Evolutionary conservation across 345 rosid genomes (phyloP).

Genomic region (Eucalyptus sideroxylon): DNA sequence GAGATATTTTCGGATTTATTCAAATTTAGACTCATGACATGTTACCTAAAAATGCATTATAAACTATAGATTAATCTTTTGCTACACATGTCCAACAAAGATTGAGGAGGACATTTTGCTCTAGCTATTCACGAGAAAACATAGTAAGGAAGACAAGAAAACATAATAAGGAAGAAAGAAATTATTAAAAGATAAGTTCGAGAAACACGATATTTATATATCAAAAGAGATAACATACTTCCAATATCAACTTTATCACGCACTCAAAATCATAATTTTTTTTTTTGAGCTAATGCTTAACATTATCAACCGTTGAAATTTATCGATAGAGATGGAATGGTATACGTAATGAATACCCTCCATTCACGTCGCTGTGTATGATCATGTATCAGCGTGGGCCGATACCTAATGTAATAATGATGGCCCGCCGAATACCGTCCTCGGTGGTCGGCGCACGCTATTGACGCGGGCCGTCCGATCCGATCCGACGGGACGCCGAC

Average conservation of each 20-base stretch:
- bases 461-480: not conserved
- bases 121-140: not conserved
- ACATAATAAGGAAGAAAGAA: not conserved
- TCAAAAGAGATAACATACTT: not conserved
- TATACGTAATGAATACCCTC: rapidly evolving
- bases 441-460: not conserved
- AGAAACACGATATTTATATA: too few species aligned
- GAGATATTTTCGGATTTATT: not conserved
- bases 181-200: not conserved
- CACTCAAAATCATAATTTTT: not conserved
- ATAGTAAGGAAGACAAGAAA: not conserved
- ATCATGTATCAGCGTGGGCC: rapidly evolving
- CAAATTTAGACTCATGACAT: not conserved
- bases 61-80: not conserved
- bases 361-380: rapidly evolving
- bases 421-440: not conserved
- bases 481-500: not conserved
- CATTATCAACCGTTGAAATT: not conserved
- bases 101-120: not conserved
- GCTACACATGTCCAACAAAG: rapidly evolving
- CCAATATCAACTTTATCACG: not conserved
- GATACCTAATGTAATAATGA: rapidly evolving
- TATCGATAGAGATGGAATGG: rapidly evolving
- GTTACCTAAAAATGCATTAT: not conserved
- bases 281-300: too few species aligned